Base-by-base conservation (phyloP, 1,284 basidiomycete genomes). In the Marasmius fiardii region DNA sequence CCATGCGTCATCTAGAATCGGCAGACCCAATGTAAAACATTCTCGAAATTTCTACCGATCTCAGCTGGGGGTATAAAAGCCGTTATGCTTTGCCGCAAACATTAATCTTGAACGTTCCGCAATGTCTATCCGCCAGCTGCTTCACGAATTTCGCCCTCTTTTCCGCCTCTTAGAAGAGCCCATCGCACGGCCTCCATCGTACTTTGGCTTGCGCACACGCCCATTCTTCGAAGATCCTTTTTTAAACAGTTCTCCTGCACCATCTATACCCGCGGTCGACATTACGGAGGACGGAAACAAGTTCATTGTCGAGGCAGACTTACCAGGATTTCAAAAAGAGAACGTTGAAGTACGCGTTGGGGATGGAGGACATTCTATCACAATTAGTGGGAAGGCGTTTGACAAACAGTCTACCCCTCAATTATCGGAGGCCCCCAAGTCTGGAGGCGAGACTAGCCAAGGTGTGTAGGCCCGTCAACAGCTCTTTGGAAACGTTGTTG, bases 311-410 rank as follows among this genome's bases (percentile, higher is more conserved):
- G 85, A 90, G 64, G 88, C 88, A 0, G 90, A 92, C 65, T 66
- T 92, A 43, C 90, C 89, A 7, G 89, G 89, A 0, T 83, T 91
- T 20, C 85, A 83, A 70, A 90, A 86, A 73, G 89, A 91, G 64
- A 82, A 90, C 63, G 65, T 92, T 10, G 80, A 88, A 57, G 79
- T 92, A 50, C 77, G 81, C 16, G 75, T 91, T 58, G 86, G 85
- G 7, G 83, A 90, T 56, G 79, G 78, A 26, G 88, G 88, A 2
- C 77, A 81, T 56, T 88, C 81, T 60, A 67, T 91, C 58, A 88
- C 83, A 4, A 90, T 92, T 56, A 80, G 88, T 66, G 90, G 89
- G 3, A 83, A 77, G 63, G 71, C 80, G 43, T 41, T 54, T 61
- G 39, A 41, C 39, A 41, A 44, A n/a, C 11, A 21, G 11, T 20